Evolutionary conservation across 116 monocot species (phyloP).

Genomic region (Dioscorea cayenensis): DNA sequence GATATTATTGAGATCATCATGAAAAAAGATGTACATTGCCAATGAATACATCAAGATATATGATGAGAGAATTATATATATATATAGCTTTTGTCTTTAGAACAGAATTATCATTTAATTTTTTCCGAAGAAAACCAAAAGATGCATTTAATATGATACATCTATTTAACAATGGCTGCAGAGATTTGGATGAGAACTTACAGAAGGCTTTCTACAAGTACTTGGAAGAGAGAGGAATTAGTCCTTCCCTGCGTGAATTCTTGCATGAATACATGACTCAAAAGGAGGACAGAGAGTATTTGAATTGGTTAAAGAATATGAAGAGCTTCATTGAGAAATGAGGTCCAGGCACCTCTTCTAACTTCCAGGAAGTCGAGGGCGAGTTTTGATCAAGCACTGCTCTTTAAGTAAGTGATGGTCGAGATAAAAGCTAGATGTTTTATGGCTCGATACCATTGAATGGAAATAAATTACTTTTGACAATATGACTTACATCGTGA

Average conservation of each 20-base stretch:
- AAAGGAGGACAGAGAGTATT: conserved; percentile 81
- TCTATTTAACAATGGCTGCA: conserved; percentile 12
- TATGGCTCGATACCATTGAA: too few species aligned
- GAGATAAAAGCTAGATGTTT: too few species aligned
- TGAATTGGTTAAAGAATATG: conserved; percentile 70
- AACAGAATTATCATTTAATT: neutral
- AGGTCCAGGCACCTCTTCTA: conserved; percentile 2
- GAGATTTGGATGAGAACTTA: conserved; percentile 80
- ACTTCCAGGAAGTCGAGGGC: neutral
- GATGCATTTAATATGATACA: neutral
- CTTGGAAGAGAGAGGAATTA: conserved; percentile 63
- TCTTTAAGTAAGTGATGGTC: neutral
- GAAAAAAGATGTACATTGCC: too few species aligned
- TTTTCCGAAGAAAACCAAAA: neutral
- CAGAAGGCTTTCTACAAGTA: conserved; percentile 62
- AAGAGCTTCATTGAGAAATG: conserved; percentile 56
- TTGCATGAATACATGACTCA: conserved; percentile 67
- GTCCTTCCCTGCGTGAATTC: conserved; percentile 37
- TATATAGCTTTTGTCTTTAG: too few species aligned
- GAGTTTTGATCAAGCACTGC: neutral
- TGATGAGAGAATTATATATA: too few species aligned
- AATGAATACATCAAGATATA: too few species aligned
- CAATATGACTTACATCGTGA: too few species aligned
- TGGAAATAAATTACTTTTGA: too few species aligned
- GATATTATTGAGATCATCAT: too few species aligned